Percentiles rank a stretch among this genome's conserved stretches.
Evolutionary conservation across 1,139 yeast genomes (phyloP).

Genomic region (Protomyces macrosporus): DNA sequence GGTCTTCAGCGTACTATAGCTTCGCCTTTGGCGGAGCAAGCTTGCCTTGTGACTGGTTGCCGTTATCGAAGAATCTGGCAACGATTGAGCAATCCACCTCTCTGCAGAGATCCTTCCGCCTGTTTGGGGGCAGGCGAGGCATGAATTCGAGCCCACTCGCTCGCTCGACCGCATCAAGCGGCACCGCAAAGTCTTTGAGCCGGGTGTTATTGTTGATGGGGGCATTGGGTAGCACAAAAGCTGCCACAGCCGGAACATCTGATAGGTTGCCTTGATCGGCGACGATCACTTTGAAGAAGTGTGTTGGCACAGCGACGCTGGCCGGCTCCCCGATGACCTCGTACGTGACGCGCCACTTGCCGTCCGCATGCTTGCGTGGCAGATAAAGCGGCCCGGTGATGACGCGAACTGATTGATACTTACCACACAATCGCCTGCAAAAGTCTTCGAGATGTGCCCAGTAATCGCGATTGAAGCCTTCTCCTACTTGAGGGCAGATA

Average conservation of each 20-base stretch:
- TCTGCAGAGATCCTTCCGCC: constrained; percentile 64
- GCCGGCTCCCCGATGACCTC: constrained; percentile 98
- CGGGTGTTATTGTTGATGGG: constrained; percentile 65
- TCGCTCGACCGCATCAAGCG: constrained; percentile 74
- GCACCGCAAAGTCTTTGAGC: constrained; percentile 72
- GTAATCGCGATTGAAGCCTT: constrained; percentile 90
- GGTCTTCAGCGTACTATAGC: background rate
- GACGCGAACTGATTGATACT: constrained; percentile 68
- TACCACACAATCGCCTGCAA: constrained; percentile 63
- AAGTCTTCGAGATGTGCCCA: constrained; percentile 98
- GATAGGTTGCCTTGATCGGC: constrained; percentile 56
- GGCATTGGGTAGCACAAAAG: constrained; percentile 88
- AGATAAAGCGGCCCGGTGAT: constrained; percentile 91
- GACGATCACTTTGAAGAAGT: constrained; percentile 82
- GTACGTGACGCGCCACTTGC: constrained; percentile 69
- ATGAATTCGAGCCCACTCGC: constrained; percentile 72
- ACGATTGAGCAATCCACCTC: constrained; percentile 75
- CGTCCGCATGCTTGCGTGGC: constrained; percentile 71
- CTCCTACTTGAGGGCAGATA: constrained; percentile 96
- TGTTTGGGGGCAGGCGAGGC: constrained; percentile 56
- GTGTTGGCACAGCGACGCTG: constrained; percentile 93
- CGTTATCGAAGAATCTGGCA: constrained; percentile 69
- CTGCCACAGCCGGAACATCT: constrained; percentile 68
- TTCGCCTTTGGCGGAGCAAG: constrained; percentile 35
- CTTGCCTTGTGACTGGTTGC: constrained; percentile 40